A percentile compares a stretch with the other conserved stretches of the same genome.
Evolutionary conservation across 164 flowering plant species (phyloP).

Genomic region (Vitis rotundifolia): DNA sequence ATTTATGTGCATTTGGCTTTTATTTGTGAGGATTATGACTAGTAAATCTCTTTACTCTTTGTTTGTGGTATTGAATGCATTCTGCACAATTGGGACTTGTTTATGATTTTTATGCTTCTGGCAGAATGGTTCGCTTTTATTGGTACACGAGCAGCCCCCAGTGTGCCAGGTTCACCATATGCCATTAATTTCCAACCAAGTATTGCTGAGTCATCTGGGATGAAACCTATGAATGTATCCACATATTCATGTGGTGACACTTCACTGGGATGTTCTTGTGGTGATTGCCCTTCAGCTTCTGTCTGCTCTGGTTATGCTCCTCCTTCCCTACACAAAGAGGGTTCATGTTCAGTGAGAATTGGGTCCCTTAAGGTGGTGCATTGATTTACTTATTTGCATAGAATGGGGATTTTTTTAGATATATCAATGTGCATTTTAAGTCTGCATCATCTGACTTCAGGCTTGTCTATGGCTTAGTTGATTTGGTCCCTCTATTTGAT

Average conservation of each 20-base stretch:
- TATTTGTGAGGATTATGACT: background rate
- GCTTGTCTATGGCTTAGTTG: slow-evolving; percentile 1
- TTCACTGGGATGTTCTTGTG: slow-evolving; percentile 97
- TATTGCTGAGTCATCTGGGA: slow-evolving; percentile 64
- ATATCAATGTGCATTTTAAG: background rate
- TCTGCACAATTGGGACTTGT: background rate
- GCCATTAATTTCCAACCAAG: slow-evolving; percentile 63
- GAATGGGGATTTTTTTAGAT: background rate
- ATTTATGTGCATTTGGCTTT: background rate
- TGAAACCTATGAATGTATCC: slow-evolving; percentile 90
- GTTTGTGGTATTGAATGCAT: background rate
- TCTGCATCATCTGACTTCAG: background rate
- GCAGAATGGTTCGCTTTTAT: slow-evolving; percentile 95
- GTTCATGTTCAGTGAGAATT: slow-evolving; percentile 68
- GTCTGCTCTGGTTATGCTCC: slow-evolving; percentile 61
- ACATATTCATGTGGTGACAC: slow-evolving; percentile 88
- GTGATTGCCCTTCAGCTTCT: slow-evolving; percentile 92
- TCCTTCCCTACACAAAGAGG: slow-evolving; percentile 44
- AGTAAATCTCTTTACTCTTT: background rate
- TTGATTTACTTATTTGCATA: slow-evolving; percentile 1
- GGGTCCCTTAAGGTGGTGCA: slow-evolving; percentile 71
- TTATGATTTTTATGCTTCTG: slow-evolving; percentile 11
- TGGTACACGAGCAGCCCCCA: slow-evolving; percentile 59
- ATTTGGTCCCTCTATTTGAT: slow-evolving; percentile 16
- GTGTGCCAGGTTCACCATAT: slow-evolving; percentile 89